Evolutionary conservation across 2,329 filamentous ascomycete species (phyloP).

Genomic region (Colletotrichum horii): DNA sequence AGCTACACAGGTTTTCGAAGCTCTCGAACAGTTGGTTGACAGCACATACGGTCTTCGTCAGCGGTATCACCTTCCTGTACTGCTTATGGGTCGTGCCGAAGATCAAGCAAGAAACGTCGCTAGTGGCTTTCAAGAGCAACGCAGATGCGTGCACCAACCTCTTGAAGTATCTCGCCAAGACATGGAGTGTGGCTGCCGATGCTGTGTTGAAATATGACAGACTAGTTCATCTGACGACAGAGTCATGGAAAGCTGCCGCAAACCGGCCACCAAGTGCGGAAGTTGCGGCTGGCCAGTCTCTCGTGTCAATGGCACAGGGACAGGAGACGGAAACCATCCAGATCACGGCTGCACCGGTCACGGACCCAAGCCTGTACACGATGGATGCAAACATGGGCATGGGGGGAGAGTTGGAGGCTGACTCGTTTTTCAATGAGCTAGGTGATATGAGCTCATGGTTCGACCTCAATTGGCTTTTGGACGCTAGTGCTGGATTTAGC

Average conservation of each 20-base stretch:
- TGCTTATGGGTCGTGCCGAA: constrained; percentile 24
- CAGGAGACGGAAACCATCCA: background rate
- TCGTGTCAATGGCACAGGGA: background rate
- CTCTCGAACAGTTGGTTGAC: constrained; percentile 33
- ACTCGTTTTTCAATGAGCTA: constrained; percentile 26
- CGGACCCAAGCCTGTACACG: background rate
- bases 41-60: constrained; percentile 33
- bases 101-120: background rate
- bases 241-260: background rate
- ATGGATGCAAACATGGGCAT: background rate
- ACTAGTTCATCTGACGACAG: background rate
- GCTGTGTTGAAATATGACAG: constrained; percentile 32
- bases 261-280: background rate
- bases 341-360: background rate
- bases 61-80: constrained; percentile 34
- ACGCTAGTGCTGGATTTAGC: background rate
- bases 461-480: constrained; percentile 27
- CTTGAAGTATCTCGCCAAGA: constrained; percentile 25
- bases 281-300: background rate
- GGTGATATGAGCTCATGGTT: constrained; percentile 31
- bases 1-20: constrained; percentile 31
- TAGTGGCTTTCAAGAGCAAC: background rate
- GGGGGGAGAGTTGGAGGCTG: background rate
- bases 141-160: constrained; percentile 24
- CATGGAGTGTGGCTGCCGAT: constrained; percentile 41